Evolutionary conservation across 176 grass and related monocot species (phyloP), one percentile per base, ranked within the genome.

Genomic region (Zoysia japonica): DNA sequence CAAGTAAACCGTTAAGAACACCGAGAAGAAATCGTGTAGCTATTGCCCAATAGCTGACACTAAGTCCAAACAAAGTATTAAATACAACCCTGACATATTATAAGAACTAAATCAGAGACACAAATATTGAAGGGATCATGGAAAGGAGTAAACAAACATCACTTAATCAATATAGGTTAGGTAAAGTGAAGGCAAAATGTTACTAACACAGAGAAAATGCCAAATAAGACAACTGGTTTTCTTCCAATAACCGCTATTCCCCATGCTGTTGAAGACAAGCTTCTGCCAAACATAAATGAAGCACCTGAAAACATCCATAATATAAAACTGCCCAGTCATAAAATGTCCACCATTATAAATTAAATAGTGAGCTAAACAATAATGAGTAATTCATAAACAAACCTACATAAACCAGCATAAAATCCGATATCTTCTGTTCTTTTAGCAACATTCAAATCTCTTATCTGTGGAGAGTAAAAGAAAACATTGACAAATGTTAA

Each of bases 371-470:
- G 71, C n/a, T 72, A 8, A 57, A 35, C 16, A 59, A 51, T 46
- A 2, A 10, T 4, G 8, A 53, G 28, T 0, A 49, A 37, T 73
- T 67, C 10, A 6, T 47, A 36, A 42, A 39, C 72, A 56, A 83
- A 94, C 95, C 95, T 47, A 98, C 91, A 72, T 28, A 98, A 98
- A 43, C 95, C 95, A 54, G 92, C 95, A 81, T 98, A 98, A 76
- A 98, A 98, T 68, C 95, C 95, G 40, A 98, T 98, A 81, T 94
- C 95, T 89, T 98, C 95, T 80, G 93, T 93, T 78, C 65, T 85
- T 92, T 98, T 75, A 16, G 95, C 89, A 76, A 98, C 53, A 49
- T 89, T 53, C 83, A 98, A 85, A 20, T 98, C 95, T 86, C 95
- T 92, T 77, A 98, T 90, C 95, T 98, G 28, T 28, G 39, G 47